Evolutionary conservation across 495 filamentous ascomycete species (phyloP).

Genomic region (Aspergillus nidulans): DNA sequence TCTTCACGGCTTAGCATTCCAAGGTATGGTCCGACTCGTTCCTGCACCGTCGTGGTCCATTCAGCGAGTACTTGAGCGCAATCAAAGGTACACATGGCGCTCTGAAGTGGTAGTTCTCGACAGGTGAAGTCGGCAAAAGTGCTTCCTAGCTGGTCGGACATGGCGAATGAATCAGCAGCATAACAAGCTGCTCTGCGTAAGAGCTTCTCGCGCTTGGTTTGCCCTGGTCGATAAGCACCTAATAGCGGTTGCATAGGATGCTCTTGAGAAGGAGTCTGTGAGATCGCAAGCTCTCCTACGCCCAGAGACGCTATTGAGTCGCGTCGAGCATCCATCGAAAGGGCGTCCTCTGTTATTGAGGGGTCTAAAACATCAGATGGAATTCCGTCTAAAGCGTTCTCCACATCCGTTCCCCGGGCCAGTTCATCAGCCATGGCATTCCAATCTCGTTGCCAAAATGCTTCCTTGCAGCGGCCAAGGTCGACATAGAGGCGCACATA

Average conservation of each 20-base stretch:
- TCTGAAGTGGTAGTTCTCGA: conserved; percentile 87
- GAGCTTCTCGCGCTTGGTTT: conserved; percentile 74
- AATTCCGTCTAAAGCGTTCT: conserved; percentile 62
- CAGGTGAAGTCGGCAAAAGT: conserved; percentile 83
- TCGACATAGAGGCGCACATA: conserved; percentile 94
- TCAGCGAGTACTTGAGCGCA: conserved; percentile 96
- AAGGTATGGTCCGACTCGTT: conserved; percentile 83
- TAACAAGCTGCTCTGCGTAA: conserved; percentile 92
- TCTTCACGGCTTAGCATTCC: conserved; percentile 82
- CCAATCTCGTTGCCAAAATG: conserved; percentile 92
- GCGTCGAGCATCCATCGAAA: conserved; percentile 23
- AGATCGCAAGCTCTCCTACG: conserved; percentile 40
- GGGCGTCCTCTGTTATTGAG: conserved; percentile 22
- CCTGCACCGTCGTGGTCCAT: conserved; percentile 93
- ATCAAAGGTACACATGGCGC: conserved; percentile 90
- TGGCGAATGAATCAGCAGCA: conserved; percentile 85
- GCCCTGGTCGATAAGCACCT: conserved; percentile 31
- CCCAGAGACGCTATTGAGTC: conserved; percentile 40
- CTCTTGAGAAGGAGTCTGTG: conserved; percentile 38
- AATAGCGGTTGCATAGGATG: conserved; percentile 32
- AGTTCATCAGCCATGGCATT: conserved; percentile 90
- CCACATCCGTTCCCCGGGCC: conserved; percentile 70
- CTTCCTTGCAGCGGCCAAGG: conserved; percentile 84
- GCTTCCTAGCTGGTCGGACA: conserved; percentile 82
- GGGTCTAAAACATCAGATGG: conserved; percentile 30